phyloP scores from a whole-genome alignment of 2,329 filamentous ascomycete species.

The Pseudovirgaria hyperparasitica region DNA sequence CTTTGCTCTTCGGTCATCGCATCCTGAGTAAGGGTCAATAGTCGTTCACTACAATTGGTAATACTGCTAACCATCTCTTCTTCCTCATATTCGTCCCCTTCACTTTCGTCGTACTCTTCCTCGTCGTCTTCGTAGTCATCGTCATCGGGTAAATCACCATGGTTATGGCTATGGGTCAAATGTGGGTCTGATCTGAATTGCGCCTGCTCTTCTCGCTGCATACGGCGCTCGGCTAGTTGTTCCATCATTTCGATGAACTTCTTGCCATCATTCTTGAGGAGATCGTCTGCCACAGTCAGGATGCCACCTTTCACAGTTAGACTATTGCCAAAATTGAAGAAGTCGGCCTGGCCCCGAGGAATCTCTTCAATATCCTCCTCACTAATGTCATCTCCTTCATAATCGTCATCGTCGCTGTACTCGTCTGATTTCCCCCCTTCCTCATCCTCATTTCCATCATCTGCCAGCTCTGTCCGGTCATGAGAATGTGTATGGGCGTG shows the following conservation, averaged over 20 bases:
- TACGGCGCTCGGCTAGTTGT: slow-evolving; percentile 88
- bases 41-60: slow-evolving; percentile 22
- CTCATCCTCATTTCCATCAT: slow-evolving; percentile 42
- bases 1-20: slow-evolving; percentile 96
- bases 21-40: slow-evolving; percentile 46
- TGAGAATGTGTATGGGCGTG: slow-evolving; percentile 56
- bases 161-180: slow-evolving; percentile 56
- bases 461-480: slow-evolving; percentile 50
- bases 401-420: slow-evolving; percentile 49
- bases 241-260: slow-evolving; percentile 99
- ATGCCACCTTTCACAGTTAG: slow-evolving; percentile 95
- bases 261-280: slow-evolving; percentile 97
- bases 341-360: slow-evolving; percentile 64
- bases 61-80: slow-evolving; percentile 37
- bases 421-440: slow-evolving; percentile 42
- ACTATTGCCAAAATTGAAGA: slow-evolving; percentile 96
- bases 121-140: slow-evolving; percentile 74
- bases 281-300: slow-evolving; percentile 93
- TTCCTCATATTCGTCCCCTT: slow-evolving; percentile 49
- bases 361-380: slow-evolving; percentile 52
- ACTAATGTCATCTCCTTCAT: slow-evolving; percentile 57
- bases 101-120: slow-evolving; percentile 49
- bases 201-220: slow-evolving; percentile 91
- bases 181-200: slow-evolving; percentile 51
- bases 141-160: slow-evolving; percentile 48